A percentile compares a stretch with the other conserved stretches of the same genome.
Conservation (phyloP, 345 rosid species). For the Cardiospermum halicacabum region DNA sequence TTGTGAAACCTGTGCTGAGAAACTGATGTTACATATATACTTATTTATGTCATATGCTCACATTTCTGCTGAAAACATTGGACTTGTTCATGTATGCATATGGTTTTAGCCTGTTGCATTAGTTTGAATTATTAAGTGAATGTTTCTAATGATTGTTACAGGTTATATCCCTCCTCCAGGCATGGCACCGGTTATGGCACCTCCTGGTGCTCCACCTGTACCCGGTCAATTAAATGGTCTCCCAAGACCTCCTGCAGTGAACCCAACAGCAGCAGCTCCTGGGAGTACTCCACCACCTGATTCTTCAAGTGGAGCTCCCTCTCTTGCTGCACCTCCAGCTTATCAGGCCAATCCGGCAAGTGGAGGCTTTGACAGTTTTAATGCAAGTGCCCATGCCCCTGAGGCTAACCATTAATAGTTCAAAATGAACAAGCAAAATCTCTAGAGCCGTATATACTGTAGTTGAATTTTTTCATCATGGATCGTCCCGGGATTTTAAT, state of each 20-base stretch:
- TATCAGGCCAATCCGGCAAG: slow-evolving; percentile 63
- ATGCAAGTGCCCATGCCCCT: slow-evolving; percentile 41
- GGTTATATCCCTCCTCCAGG: slow-evolving; percentile 54
- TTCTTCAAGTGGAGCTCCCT: slow-evolving; percentile 41
- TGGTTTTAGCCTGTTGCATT: slow-evolving; percentile 1
- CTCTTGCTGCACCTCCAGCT: slow-evolving; percentile 35
- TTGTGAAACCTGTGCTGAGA: not conserved
- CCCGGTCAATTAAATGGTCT: slow-evolving; percentile 70
- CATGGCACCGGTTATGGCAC: slow-evolving; percentile 73
- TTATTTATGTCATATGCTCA: not conserved
- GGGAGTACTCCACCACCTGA: slow-evolving; percentile 46
- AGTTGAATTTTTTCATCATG: too few species aligned
- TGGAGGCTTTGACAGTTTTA: slow-evolving; percentile 54
- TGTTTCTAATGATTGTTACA: slow-evolving; percentile 14
- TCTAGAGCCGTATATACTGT: not conserved
- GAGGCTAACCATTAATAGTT: slow-evolving; percentile 46
- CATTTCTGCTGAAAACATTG: not conserved
- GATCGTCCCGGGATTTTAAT: too few species aligned
- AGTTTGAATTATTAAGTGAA: not conserved
- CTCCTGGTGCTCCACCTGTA: slow-evolving; percentile 80
- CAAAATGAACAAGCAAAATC: not conserved
- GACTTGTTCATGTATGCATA: not conserved
- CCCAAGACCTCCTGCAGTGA: slow-evolving; percentile 71
- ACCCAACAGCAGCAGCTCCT: too few species aligned
- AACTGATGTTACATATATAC: not conserved